Evolutionary conservation across 768 basidiomycete species (phyloP).

Genomic region (Lactifluus subvellereus): DNA sequence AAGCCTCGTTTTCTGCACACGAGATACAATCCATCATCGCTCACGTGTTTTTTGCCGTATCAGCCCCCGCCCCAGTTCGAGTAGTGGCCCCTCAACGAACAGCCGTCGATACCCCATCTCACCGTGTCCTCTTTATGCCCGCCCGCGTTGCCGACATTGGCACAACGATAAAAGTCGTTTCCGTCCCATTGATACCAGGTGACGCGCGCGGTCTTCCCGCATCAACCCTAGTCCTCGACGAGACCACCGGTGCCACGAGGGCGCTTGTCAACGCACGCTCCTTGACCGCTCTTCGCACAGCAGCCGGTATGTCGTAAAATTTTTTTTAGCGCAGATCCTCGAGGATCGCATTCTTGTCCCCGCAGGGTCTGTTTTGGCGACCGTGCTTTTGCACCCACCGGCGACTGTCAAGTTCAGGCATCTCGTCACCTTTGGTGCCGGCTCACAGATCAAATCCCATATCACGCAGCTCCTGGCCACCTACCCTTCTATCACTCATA

Average conservation of each 20-base stretch:
- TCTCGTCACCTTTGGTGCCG: conserved; percentile 67
- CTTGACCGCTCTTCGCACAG: conserved; percentile 77
- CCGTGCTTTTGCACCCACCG: conserved; percentile 43
- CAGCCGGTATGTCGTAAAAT: conserved; percentile 52
- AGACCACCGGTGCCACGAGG: conserved; percentile 57
- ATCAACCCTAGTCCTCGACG: conserved; percentile 71
- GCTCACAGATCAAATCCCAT: conserved; percentile 64
- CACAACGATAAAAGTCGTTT: conserved; percentile 77
- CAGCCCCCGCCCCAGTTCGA: background rate
- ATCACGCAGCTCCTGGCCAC: conserved; percentile 53
- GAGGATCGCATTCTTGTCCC: background rate
- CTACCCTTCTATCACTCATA: conserved; percentile 47
- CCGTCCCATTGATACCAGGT: conserved; percentile 47
- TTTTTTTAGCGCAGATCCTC: background rate
- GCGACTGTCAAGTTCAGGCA: conserved; percentile 32
- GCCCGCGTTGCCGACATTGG: conserved; percentile 49
- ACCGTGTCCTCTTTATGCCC: conserved; percentile 81
- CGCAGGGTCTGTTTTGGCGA: conserved; percentile 67
- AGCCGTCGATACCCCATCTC: conserved; percentile 44
- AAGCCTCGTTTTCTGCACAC: conserved; percentile 39
- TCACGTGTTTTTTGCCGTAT: conserved; percentile 21
- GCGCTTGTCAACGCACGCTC: conserved; percentile 73
- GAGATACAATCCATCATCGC: conserved; percentile 33
- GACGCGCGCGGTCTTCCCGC: conserved; percentile 60
- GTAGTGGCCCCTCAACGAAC: conserved; percentile 52